These are phyloP conservation scores for Cutaneotrichosporon sp. DNA, from an alignment of 1,284 basidiomycete genomes.

Conservation along the genomic window DNA sequence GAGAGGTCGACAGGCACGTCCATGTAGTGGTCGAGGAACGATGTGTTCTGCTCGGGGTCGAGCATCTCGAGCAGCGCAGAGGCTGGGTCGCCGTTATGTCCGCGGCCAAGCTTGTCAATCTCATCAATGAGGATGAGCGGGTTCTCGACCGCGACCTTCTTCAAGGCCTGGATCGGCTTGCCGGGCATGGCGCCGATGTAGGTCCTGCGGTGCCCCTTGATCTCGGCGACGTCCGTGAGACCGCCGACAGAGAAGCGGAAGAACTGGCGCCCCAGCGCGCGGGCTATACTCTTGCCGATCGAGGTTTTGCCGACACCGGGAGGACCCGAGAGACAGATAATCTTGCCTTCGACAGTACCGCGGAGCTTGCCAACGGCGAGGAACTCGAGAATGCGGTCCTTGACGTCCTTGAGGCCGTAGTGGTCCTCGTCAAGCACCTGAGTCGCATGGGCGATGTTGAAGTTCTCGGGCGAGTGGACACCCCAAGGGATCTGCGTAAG, in stretches of 20 bases:
- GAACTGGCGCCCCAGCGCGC: conserved; percentile 48
- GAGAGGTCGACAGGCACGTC: conserved; percentile 96
- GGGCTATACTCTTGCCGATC: conserved; percentile 74
- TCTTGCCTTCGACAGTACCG: conserved; percentile 96
- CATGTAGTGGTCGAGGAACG: conserved; percentile 96
- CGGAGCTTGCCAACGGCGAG: conserved; percentile 94
- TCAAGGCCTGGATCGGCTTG: conserved; percentile 96
- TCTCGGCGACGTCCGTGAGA: conserved; percentile 95
- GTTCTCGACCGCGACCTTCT: conserved; percentile 95
- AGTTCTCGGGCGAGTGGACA: conserved; percentile 89
- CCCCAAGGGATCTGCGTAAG: conserved; percentile 97
- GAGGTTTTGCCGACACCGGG: conserved; percentile 96
- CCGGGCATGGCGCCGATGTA: conserved; percentile 95
- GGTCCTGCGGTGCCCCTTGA: conserved; percentile 95
- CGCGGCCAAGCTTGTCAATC: conserved; percentile 90
- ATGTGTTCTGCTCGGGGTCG: conserved; percentile 94
- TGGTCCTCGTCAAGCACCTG: conserved; percentile 91
- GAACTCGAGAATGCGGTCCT: conserved; percentile 96
- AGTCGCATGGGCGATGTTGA: conserved; percentile 77
- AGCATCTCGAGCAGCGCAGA: conserved; percentile 94
- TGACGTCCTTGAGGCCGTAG: conserved; percentile 92
- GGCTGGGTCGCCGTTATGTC: conserved; percentile 91
- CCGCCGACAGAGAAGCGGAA: conserved; percentile 85
- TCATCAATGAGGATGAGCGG: conserved; percentile 95
- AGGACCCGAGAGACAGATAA: conserved; percentile 92